Conservation (phyloP, 2,329 filamentous ascomycete species). For the Plectosphaerella cucumerina region DNA sequence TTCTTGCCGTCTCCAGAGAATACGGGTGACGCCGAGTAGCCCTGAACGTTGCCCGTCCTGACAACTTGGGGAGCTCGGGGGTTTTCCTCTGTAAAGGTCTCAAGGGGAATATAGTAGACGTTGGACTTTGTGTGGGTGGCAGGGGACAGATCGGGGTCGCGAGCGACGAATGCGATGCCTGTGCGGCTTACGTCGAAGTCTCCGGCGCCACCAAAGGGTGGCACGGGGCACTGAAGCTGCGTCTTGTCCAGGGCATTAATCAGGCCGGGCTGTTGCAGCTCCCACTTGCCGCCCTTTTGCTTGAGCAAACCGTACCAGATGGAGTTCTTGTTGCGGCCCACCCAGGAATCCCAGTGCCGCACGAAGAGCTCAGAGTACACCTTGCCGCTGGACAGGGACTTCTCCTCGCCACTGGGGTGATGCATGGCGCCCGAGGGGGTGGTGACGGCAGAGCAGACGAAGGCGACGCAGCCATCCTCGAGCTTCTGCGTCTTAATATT, state of each 20-base stretch:
- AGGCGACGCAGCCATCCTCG: slow-evolving; percentile 42
- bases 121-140: slow-evolving; percentile 79
- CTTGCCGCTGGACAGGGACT: slow-evolving; percentile 59
- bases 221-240: slow-evolving; percentile 61
- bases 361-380: slow-evolving; percentile 74
- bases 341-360: slow-evolving; percentile 79
- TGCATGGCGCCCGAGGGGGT: slow-evolving; percentile 66
- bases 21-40: slow-evolving; percentile 61
- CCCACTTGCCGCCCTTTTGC: slow-evolving; percentile 34
- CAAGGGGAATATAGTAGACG: slow-evolving; percentile 67
- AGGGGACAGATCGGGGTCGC: slow-evolving; percentile 66
- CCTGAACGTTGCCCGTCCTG: slow-evolving; percentile 54
- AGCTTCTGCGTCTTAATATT: slow-evolving; percentile 56
- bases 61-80: slow-evolving; percentile 48
- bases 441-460: slow-evolving; percentile 60
- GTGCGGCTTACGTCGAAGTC: slow-evolving; percentile 71
- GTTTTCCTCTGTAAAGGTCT: slow-evolving; percentile 51
- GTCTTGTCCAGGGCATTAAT: slow-evolving; percentile 62
- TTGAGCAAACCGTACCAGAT: slow-evolving; percentile 68
- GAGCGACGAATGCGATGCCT: slow-evolving; percentile 70
- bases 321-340: slow-evolving; percentile 62
- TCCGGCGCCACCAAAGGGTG: slow-evolving; percentile 73
- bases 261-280: slow-evolving; percentile 40
- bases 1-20: slow-evolving; percentile 71
- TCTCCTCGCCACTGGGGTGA: slow-evolving; percentile 57